Evolutionary conservation across 345 rosid species (phyloP).

Genomic region (Euclidium syriacum): DNA sequence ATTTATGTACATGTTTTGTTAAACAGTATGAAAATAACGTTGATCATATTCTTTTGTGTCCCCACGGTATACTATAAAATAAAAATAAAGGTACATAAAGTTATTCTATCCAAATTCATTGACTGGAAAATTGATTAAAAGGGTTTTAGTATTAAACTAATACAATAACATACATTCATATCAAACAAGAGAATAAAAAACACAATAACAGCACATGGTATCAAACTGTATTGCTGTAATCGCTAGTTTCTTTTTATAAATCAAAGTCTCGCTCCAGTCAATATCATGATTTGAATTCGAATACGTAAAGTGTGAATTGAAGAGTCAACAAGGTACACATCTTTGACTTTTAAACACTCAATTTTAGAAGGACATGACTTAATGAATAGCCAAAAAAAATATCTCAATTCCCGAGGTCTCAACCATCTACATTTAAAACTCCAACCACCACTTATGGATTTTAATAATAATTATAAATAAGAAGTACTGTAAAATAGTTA

Average conservation of each 20-base stretch:
- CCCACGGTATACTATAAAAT: not conserved
- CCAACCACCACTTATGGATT: conserved; percentile 12
- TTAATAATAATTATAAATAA: too few species aligned
- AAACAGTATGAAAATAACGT: not conserved
- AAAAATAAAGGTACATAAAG: not conserved
- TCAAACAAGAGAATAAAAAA: too few species aligned
- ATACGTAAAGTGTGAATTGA: conserved; percentile 3
- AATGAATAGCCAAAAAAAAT: not conserved
- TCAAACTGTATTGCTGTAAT: not conserved
- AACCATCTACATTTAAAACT: conserved; percentile 21
- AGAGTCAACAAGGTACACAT: conserved; percentile 5
- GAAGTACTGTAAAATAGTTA: too few species aligned
- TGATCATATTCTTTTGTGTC: not conserved
- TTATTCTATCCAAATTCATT: not conserved
- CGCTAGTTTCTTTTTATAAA: not conserved
- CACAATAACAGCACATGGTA: not conserved
- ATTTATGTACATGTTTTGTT: not conserved
- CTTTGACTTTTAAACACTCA: conserved; percentile 18
- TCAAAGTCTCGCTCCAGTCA: not conserved
- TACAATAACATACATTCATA: not conserved
- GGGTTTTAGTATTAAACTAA: not conserved
- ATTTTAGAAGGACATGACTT: conserved; percentile 8
- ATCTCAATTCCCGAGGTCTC: conserved; percentile 24
- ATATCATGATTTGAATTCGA: not conserved
- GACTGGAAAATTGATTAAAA: not conserved